Percentiles rank a stretch among this genome's conserved stretches.
Conservation (phyloP, 2,329 filamentous ascomycete species). For the Clarireedia homoeocarpa region DNA sequence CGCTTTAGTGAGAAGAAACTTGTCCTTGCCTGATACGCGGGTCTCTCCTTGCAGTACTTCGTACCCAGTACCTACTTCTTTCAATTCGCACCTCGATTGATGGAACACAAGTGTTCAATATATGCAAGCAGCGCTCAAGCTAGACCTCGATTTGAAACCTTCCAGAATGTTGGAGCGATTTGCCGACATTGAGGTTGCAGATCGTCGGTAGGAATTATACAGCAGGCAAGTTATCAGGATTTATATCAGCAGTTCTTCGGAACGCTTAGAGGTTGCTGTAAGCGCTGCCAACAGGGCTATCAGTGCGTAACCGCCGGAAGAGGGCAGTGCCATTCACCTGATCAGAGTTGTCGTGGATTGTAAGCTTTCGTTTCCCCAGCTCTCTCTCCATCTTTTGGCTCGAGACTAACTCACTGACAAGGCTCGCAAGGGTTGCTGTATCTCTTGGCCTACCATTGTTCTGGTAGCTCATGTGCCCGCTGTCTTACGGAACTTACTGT, state of each 20-base stretch:
- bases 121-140: background rate
- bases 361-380: no score
- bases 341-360: no score
- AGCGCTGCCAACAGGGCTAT: no score
- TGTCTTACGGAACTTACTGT: background rate
- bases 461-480: background rate
- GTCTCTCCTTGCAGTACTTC: background rate
- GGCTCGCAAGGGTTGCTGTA: no score
- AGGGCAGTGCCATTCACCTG: no score
- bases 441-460: no score
- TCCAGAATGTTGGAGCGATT: background rate
- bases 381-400: no score
- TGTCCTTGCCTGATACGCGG: slow-evolving; percentile 8
- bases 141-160: background rate
- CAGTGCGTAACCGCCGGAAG: no score
- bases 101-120: background rate
- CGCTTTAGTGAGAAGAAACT: background rate
- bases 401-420: no score
- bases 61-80: background rate
- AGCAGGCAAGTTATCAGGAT: no score
- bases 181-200: background rate
- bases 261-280: no score
- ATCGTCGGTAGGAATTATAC: background rate
- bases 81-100: background rate
- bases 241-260: no score